Base-by-base conservation (phyloP, 805 yeast species). In the Candida suzukii region DNA sequence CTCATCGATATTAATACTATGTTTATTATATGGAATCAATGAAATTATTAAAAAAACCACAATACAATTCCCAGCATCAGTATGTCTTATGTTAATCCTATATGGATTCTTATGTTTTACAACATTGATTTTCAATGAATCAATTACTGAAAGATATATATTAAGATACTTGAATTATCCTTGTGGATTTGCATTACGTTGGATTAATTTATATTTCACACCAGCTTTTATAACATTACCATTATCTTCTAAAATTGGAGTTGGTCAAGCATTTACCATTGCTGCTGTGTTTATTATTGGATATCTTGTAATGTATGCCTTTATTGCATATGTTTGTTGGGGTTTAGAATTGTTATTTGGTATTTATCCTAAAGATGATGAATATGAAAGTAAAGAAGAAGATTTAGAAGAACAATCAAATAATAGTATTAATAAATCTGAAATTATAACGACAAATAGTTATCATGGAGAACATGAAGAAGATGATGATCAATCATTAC, bases 171-270 rank as follows among this genome's bases (percentile, higher is more conserved):
- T 80, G 38, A 78, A 80, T 38, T 73, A 82, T n/a, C 76, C 87
- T 14, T 73, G 74, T 63, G 82, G 83, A 46, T 81, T 83, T 56
- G 68, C 82, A 2, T 66, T 84, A 38, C 69, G 82, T 41, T 84
- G 93, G 91, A 85, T 85, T 61, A 83, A 81, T 55, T 71, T 82
- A 6, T 83, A 80, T 54, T 85, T 84, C 66, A 78, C 86, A 1
- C 91, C 93, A 1, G 79, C 88, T 0, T 84, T 85, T 53, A 76
- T 84, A 29, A 73, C 80, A 0, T 67, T 84, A 27, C 91, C 91
- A 0, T 66, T 83, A 40, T 73, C 86, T 12, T 71, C 74, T n/a
- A 73, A 73, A 45, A 79, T 85, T 37, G 66, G 80, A 16, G 80
- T 79, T 34, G 73, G 70, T 19, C 91, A 84, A 49, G 85, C 86